phyloP scores from a whole-genome alignment of 768 basidiomycete genomes.

The Tylopilus felleus region DNA sequence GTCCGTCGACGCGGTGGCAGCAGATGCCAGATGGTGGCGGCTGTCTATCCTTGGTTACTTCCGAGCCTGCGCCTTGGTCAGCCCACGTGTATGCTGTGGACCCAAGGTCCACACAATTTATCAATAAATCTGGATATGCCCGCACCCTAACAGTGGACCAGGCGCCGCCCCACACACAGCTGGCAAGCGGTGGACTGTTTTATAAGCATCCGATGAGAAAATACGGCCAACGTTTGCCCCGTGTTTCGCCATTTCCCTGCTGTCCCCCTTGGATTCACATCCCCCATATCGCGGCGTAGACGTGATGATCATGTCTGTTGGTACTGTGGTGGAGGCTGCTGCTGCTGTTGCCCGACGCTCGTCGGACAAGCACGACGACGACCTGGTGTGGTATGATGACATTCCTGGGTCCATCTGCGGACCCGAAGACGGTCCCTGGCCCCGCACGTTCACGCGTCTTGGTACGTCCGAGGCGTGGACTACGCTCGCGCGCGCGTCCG shows the following conservation, averaged over 20 bases:
- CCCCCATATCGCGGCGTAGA: not conserved
- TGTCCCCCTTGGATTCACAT: not conserved
- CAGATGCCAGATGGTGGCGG: conserved; percentile 9
- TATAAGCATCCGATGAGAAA: conserved; percentile 15
- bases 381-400: conserved; percentile 54
- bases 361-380: not conserved
- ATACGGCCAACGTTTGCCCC: conserved; percentile 5
- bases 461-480: conserved; percentile 51
- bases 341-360: not conserved
- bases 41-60: conserved; percentile 10
- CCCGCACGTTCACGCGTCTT: conserved; percentile 53
- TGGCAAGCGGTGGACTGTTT: conserved; percentile 30
- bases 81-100: conserved; percentile 28
- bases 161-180: conserved; percentile 9
- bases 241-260: not conserved
- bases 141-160: conserved; percentile 18
- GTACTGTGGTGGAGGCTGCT: conserved; percentile 8
- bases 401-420: conserved; percentile 60
- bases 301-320: conserved; percentile 19
- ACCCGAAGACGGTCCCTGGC: conserved; percentile 66
- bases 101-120: conserved; percentile 15
- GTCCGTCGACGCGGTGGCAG: conserved; percentile 1
- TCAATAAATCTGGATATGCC: conserved; percentile 21
- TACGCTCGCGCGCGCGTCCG: conserved; percentile 47
- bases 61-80: conserved; percentile 3